Base-by-base conservation (phyloP, 2,329 filamentous ascomycete genomes). In the Proliferodiscus dingleyae region DNA sequence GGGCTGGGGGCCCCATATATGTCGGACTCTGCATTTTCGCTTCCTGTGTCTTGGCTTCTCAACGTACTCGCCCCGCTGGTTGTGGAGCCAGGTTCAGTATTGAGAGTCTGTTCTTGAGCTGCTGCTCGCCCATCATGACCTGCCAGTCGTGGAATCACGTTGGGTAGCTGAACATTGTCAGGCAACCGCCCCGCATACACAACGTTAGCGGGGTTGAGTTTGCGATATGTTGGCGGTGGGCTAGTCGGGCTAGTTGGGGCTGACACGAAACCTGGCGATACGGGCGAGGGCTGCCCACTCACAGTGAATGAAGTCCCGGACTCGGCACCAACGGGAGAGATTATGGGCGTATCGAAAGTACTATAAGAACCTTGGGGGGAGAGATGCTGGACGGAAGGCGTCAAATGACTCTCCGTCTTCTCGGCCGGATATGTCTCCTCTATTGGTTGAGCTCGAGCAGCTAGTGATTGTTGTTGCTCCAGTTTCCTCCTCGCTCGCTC, bases 41-140 rank as follows among this genome's bases (percentile, higher is more conserved):
- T 72, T 8, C 76, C 70, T 0, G 77, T 80, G 53, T 70, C 80
- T 46, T 80, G 77, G 58, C 77, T 80, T 16, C 76, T 75, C 6
- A 80, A 59, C 2, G 74, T 79, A 46, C 50, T 55, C 71, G 69
- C 24, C 63, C 64, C 5, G 61, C 64, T n/a, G n/a, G n/a, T 6
- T 50, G 63, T 37, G 46, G 64, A 47, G 43, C 45, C 61, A 32
- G 62, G 55, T 2, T 56, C 59, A 7, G 43, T 34, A 10, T 28
- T 15, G 5, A 47, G 19, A 18, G 47, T 41, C 9, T 48, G 41
- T 21, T 48, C 39, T 19, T 52, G 40, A 8, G 43, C 26, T 28
- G 56, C 54, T 2, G 60, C 41, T 13, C 56, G 56, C 16, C 60
- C 57, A 43, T 64, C 60, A 5, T 57, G 57, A 2, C 54, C 56